Evolutionary conservation across 2,329 filamentous ascomycete species (phyloP).

Genomic region (Magnaporthiopsis poae): DNA sequence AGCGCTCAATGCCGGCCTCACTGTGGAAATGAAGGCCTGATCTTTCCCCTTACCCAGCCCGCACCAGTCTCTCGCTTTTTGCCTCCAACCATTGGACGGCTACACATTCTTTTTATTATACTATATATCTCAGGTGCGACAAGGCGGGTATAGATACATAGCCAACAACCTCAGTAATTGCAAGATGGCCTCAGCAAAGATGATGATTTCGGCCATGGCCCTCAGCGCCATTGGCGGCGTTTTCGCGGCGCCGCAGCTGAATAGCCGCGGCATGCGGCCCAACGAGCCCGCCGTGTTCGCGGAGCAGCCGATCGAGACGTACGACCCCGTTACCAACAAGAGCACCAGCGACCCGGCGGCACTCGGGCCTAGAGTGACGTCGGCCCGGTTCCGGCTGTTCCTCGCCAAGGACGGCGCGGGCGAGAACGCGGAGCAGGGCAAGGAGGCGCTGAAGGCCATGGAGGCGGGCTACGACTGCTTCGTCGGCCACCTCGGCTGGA

Average conservation of each 20-base stretch:
- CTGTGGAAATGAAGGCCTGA: neutral
- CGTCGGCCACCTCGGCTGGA: slow-evolving; percentile 23
- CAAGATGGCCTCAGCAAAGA: neutral
- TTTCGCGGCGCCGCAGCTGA: neutral
- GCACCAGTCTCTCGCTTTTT: neutral
- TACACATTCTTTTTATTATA: neutral
- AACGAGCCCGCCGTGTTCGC: slow-evolving; percentile 1
- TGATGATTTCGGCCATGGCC: neutral
- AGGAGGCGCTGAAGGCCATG: slow-evolving; percentile 17
- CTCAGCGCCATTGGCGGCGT: neutral
- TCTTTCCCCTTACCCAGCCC: neutral
- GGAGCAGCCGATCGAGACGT: neutral
- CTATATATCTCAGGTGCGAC: neutral
- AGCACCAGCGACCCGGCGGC: neutral
- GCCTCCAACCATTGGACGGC: neutral
- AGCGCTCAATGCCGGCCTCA: neutral
- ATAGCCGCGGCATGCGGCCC: neutral
- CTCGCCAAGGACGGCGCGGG: neutral
- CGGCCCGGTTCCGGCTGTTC: neutral
- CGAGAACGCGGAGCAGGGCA: neutral
- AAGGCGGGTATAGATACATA: neutral
- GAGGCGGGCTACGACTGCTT: slow-evolving; percentile 34
- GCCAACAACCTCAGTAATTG: neutral
- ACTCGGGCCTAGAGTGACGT: neutral
- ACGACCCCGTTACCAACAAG: neutral